Evolutionary conservation across 257 asterid genomes (phyloP), one percentile per base, ranked within the genome.

Genomic region (Buddleja alternifolia): DNA sequence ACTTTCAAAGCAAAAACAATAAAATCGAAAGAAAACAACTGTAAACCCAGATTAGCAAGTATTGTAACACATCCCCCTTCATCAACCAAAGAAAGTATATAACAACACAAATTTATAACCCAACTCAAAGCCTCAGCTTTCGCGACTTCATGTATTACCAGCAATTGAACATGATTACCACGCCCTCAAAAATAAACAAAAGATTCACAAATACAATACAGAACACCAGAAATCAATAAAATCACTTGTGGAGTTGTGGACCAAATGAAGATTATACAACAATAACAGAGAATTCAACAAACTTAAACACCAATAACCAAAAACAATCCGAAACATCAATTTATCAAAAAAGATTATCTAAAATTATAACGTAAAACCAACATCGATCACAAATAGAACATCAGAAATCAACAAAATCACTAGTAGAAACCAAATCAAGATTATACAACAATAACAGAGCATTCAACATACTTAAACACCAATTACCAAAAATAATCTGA

Each of bases 261-360:
- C 52, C 51, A 42, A 41, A 39, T 29, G 20, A 66, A 23, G 34
- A 44, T 11, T 5, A 24, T 12, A 48, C 15, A 34, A 19, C 8
- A 59, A 55, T 39, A 36, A 48, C 45, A 1, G 1, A 29, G n/a
- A n/a, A n/a, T n/a, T 52, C 75, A 60, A 20, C 58, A 71, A 4
- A 51, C 29, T 39, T 3, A 53, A 60, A 16, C 58, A 7, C 47
- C 11, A 23, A 8, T 10, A 57, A 19, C 36, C 50, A 16, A 7
- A 14, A 10, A 24, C 10, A n/a, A 55, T 25, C 17, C 4, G 10
- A 24, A 39, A 37, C 20, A 19, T 21, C 45, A 9, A 48, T 4
- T 32, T 11, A 19, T 24, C 14, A 14, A 29, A 46, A 39, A 1
- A 19, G 20, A 57, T 58, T 10, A 23, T 9, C 15, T n/a, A 42